phyloP scores from a whole-genome alignment of 768 basidiomycete genomes.

The Kwoniella europaea region DNA sequence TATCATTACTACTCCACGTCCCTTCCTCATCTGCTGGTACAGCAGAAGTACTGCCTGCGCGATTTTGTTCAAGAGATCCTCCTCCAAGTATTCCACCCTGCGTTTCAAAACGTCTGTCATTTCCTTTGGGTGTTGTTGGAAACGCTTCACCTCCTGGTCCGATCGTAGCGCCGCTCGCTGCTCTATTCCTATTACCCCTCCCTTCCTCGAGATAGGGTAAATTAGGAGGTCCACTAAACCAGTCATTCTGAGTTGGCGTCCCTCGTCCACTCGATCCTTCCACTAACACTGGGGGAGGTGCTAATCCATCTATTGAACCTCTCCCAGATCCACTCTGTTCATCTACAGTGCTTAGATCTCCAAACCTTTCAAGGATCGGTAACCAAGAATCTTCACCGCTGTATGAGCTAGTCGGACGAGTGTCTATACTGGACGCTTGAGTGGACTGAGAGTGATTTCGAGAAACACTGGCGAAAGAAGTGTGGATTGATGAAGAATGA shows the following conservation, averaged over 20 bases:
- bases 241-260: conserved; percentile 32
- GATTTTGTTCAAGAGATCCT: conserved; percentile 1
- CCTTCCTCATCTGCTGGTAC: conserved; percentile 19
- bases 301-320: not conserved
- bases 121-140: conserved; percentile 7
- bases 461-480: conserved; percentile 10
- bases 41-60: not conserved
- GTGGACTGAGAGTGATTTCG: conserved; percentile 19
- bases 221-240: conserved; percentile 22
- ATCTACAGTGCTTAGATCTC: conserved; percentile 19
- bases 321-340: not conserved
- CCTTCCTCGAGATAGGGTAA: conserved; percentile 18
- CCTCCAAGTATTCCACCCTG: conserved; percentile 20
- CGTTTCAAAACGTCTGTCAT: conserved; percentile 11
- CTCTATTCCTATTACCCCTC: conserved; percentile 14
- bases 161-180: conserved; percentile 22
- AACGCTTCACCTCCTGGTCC: conserved; percentile 18
- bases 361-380: conserved; percentile 21
- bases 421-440: conserved; percentile 9
- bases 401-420: conserved; percentile 9
- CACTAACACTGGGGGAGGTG: not conserved
- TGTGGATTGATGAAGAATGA: not conserved
- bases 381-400: conserved; percentile 24
- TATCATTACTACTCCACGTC: conserved; percentile 26
- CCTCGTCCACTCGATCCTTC: conserved; percentile 28